phyloP scores from a whole-genome alignment of 768 basidiomycete species.

The Phanerochaete carnosa region DNA sequence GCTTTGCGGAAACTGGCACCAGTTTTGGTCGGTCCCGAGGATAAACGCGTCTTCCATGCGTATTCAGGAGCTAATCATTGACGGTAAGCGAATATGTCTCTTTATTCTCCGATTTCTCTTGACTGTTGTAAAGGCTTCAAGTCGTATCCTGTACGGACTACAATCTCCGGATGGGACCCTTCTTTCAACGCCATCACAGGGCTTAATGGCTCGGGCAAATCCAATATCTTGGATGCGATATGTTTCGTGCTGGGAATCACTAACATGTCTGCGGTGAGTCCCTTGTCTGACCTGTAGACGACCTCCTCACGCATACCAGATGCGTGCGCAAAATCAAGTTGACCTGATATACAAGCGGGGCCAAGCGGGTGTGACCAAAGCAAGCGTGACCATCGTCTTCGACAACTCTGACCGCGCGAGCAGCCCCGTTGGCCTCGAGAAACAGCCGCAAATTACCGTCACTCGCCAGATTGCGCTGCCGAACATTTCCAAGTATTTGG shows the following conservation, averaged over 20 bases:
- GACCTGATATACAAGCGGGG: conserved; percentile 99
- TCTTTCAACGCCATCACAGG: conserved; percentile 99
- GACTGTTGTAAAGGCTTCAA: conserved; percentile 74
- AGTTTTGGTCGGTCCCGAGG: neutral
- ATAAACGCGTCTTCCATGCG: conserved; percentile 54
- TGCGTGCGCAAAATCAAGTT: conserved; percentile 93
- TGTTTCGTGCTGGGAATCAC: conserved; percentile 98
- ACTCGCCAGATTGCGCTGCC: conserved; percentile 96
- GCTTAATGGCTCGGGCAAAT: conserved; percentile 94
- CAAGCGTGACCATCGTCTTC: conserved; percentile 97
- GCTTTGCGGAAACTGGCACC: neutral
- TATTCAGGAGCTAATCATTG: conserved; percentile 93
- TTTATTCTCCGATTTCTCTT: neutral
- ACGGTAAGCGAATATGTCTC: conserved; percentile 47
- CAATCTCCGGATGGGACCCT: conserved; percentile 94
- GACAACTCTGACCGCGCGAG: conserved; percentile 90
- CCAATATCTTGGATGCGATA: conserved; percentile 98
- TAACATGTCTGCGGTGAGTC: conserved; percentile 83
- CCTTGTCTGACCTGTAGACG: neutral
- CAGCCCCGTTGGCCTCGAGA: conserved; percentile 80
- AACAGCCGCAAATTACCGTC: conserved; percentile 87
- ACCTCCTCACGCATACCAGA: conserved; percentile 39
- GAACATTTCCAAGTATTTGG: conserved; percentile 89
- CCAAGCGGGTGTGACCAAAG: conserved; percentile 94
- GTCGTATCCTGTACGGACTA: conserved; percentile 94